Evolutionary conservation across 2,329 filamentous ascomycete genomes (phyloP).

Genomic region (Aspergillus udagawae): DNA sequence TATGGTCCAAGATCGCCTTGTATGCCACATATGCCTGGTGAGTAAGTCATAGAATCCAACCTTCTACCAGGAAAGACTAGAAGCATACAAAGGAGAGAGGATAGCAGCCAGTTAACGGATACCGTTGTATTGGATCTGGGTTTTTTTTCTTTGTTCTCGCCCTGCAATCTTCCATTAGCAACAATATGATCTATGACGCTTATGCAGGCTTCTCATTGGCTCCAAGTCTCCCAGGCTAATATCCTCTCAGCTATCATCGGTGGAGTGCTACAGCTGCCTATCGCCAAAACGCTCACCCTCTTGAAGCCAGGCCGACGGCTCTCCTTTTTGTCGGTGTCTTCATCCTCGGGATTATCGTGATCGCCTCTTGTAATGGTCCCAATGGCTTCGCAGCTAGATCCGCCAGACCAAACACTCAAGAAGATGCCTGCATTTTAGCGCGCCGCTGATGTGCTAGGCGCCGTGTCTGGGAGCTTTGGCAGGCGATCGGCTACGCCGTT

Average conservation of each 20-base stretch:
- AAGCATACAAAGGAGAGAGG: too few species aligned
- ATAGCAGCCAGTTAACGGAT: too few species aligned
- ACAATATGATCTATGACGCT: constrained; percentile 46
- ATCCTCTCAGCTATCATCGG: constrained; percentile 55
- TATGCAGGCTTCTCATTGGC: constrained; percentile 50
- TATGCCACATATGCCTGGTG: constrained; percentile 32
- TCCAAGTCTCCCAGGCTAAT: constrained; percentile 49
- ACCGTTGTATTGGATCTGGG: constrained; percentile 36
- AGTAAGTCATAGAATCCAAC: constrained; percentile 1
- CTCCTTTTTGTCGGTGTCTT: constrained; percentile 46
- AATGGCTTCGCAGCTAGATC: constrained; percentile 59
- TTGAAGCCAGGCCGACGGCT: constrained; percentile 57
- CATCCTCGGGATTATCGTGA: constrained; percentile 54
- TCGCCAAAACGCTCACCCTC: constrained; percentile 60
- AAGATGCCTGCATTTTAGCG: constrained; percentile 48
- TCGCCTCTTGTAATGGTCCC: constrained; percentile 58
- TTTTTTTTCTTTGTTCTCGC: constrained; percentile 45
- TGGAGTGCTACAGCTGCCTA: constrained; percentile 57
- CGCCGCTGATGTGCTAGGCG: constrained; percentile 51
- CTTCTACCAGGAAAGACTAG: constrained; percentile 12
- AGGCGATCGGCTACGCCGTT: constrained; percentile 31
- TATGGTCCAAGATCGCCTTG: constrained; percentile 42
- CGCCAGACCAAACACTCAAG: constrained; percentile 50
- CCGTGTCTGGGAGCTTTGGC: constrained; percentile 38
- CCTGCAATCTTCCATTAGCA: constrained; percentile 40